Conservation (phyloP, 1,139 yeast species). For the Candida labiduridarum region DNA sequence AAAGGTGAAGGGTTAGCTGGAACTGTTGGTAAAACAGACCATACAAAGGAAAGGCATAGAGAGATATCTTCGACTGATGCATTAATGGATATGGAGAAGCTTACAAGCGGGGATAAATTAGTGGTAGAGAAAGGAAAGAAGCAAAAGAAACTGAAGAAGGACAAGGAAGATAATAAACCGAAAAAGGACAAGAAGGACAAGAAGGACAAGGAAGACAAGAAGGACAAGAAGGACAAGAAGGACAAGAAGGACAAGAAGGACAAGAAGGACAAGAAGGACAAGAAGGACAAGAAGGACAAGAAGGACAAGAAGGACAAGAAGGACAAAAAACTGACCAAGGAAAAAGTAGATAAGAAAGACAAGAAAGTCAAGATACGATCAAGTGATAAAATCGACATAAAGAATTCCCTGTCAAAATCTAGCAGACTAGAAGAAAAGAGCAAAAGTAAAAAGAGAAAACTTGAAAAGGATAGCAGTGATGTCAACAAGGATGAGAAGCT, state of each 20-base stretch:
- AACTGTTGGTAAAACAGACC: constrained; percentile 53
- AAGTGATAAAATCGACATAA: constrained; percentile 19
- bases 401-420: constrained; percentile 10
- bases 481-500: not conserved
- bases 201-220: constrained; percentile 20
- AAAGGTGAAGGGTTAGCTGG: constrained; percentile 85
- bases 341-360: constrained; percentile 17
- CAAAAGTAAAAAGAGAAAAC: constrained; percentile 18
- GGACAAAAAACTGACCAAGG: constrained; percentile 9
- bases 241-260: constrained; percentile 19
- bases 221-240: constrained; percentile 20
- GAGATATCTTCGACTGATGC: constrained; percentile 18
- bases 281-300: constrained; percentile 18
- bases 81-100: constrained; percentile 13
- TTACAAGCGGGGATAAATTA: constrained; percentile 15
- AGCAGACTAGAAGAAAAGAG: constrained; percentile 14
- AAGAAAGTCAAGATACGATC: constrained; percentile 16
- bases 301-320: constrained; percentile 14
- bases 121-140: constrained; percentile 23
- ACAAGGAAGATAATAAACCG: constrained; percentile 22
- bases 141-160: constrained; percentile 20
- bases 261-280: constrained; percentile 18
- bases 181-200: constrained; percentile 23
- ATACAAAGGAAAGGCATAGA: constrained; percentile 20
- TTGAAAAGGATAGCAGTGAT: constrained; percentile 10